Base-by-base conservation (phyloP, 805 yeast genomes). In the Schwanniomyces pseudopolymorphus region DNA sequence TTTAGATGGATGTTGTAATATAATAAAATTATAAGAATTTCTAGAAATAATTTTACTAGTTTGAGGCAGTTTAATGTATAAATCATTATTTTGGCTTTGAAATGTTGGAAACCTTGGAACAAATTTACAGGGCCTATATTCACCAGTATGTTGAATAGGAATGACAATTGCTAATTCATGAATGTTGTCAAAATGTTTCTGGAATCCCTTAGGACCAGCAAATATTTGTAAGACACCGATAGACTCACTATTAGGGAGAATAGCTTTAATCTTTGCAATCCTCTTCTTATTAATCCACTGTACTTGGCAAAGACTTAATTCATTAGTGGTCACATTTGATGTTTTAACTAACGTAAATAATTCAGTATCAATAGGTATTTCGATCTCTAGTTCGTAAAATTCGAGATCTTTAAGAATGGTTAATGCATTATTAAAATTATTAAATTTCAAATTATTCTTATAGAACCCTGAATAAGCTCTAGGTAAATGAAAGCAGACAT, bases 61-160 rank as follows among this genome's bases (percentile, higher is more conserved):
- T 63, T 92, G 98, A 1, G 99, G 99, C 53, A 86, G 89, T 45
- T 81, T 76, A 47, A 94, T 79, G 64, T 92, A 94, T 40, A 89
- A 64, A 61, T 92, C 99, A 50, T 84, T 81, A 38, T 75, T 74
- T 57, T 79, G 82, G 24, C 85, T 78, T 49, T 79, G 83, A 14
- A 86, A 84, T 0, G 92, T 81, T 1, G 94, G 89, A 53, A 79
- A 84, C 44, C 89, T 70, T 16, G 81, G 80, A 14, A 87, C 88
- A 63, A 89, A 87, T 50, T 83, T 83, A 42, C 83, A 75, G 10
- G 80, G 77, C 55, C 79, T 83, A 57, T 76, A 75, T 39, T 73
- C 64, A 5, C 96, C 96, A 24, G 69, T 69, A 58, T 90, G 97
- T 42, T 80, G 78, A 42, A 89, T 70, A 13, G 96, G 95, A 21